A percentile compares a stretch with the other conserved stretches of the same genome.
Evolutionary conservation across 495 filamentous ascomycete genomes (phyloP).

Genomic region (Rostrohypoxylon terebratum): DNA sequence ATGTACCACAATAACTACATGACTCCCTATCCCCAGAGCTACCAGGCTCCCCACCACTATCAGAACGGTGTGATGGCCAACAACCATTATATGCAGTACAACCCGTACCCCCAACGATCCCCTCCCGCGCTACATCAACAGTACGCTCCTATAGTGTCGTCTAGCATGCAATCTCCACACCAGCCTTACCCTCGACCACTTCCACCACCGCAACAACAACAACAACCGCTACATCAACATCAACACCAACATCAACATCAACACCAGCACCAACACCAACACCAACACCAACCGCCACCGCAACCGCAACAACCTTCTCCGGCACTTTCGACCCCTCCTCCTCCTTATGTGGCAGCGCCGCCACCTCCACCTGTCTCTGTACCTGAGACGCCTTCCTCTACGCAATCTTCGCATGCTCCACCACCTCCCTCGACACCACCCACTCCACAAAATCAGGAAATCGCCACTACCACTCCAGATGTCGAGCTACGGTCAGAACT

Average conservation of each 20-base stretch:
- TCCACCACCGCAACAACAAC: slow-evolving; percentile 39
- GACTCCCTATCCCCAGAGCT: slow-evolving; percentile 52
- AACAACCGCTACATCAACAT: slow-evolving; percentile 24
- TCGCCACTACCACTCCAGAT: slow-evolving; percentile 28
- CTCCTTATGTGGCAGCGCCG: slow-evolving; percentile 53
- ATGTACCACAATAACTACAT: slow-evolving; percentile 54
- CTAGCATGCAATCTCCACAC: slow-evolving; percentile 47
- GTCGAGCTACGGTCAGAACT: slow-evolving; percentile 25
- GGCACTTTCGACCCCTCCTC: slow-evolving; percentile 56
- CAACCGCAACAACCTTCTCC: slow-evolving; percentile 50
- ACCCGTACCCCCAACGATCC: slow-evolving; percentile 49
- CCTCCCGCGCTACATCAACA: slow-evolving; percentile 58
- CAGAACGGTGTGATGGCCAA: slow-evolving; percentile 53
- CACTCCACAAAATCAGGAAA: slow-evolving; percentile 38
- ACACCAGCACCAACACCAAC: slow-evolving; percentile 31
- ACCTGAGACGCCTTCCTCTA: slow-evolving; percentile 55
- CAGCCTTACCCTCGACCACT: slow-evolving; percentile 57
- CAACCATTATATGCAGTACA: slow-evolving; percentile 56
- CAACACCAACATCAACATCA: slow-evolving; percentile 33
- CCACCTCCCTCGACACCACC: slow-evolving; percentile 57
- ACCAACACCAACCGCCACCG: slow-evolving; percentile 27
- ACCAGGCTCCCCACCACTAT: slow-evolving; percentile 58
- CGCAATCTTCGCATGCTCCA: slow-evolving; percentile 58
- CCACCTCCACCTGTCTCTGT: slow-evolving; percentile 52
- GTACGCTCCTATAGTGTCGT: slow-evolving; percentile 56